phyloP scores from a whole-genome alignment of 192 early-diverging fungal genomes.

The Dimargaris verticillata region DNA sequence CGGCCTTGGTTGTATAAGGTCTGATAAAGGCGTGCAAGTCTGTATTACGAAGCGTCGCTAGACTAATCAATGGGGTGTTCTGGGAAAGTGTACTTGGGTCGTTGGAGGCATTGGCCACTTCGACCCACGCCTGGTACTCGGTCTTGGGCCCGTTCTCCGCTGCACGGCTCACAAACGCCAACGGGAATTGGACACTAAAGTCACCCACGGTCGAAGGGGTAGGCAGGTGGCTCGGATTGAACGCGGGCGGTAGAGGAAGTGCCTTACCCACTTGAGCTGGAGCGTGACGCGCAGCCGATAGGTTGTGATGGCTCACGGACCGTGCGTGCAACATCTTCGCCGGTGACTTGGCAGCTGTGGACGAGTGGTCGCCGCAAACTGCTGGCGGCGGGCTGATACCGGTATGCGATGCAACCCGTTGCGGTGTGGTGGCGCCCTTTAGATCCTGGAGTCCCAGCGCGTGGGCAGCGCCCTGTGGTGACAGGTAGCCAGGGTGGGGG shows the following conservation, averaged over 20 bases:
- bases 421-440: not conserved
- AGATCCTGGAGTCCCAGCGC: no score
- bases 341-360: not conserved
- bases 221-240: not conserved
- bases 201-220: slow-evolving; percentile 8
- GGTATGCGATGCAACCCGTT: not conserved
- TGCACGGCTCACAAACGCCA: not conserved
- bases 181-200: not conserved
- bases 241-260: not conserved
- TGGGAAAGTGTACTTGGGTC: no score
- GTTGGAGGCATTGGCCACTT: not conserved
- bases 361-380: not conserved
- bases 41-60: no score
- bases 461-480: no score
- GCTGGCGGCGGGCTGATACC: not conserved
- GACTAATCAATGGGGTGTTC: no score
- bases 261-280: not conserved
- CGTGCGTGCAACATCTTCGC: no score
- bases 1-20: not conserved
- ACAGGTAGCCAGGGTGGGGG: no score
- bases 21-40: not conserved
- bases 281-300: not conserved
- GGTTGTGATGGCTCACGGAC: no score
- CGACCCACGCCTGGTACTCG: slow-evolving; percentile 3
- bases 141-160: not conserved